Conservation (phyloP, 1,284 basidiomycete genomes). For the Tilletiopsis washingtonensis region DNA sequence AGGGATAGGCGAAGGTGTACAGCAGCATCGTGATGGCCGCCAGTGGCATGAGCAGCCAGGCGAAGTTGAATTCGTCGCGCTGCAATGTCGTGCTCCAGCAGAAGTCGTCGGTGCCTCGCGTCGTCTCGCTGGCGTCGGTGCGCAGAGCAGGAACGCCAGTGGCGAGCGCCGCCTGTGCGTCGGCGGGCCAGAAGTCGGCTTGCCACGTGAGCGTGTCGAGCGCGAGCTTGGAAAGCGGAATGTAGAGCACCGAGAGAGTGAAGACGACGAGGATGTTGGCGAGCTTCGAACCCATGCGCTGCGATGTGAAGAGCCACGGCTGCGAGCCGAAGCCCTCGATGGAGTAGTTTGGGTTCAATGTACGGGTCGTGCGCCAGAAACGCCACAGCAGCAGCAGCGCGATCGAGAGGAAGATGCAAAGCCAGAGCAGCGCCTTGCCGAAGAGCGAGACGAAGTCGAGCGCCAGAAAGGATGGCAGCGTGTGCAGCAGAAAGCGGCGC, state of each 20-base stretch:
- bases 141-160: conserved; percentile 56
- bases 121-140: too few species aligned
- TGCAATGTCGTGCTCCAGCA: conserved; percentile 63
- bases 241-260: conserved; percentile 25
- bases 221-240: conserved; percentile 40
- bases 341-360: conserved; percentile 29
- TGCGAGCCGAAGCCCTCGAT: conserved; percentile 36
- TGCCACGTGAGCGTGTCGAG: conserved; percentile 40
- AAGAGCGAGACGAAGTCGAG: conserved; percentile 38
- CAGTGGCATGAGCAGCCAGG: conserved; percentile 59
- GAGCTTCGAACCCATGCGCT: conserved; percentile 20
- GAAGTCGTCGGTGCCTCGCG: conserved; percentile 60
- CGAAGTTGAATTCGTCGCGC: conserved; percentile 64
- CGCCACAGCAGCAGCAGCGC: conserved; percentile 17
- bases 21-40: conserved; percentile 55
- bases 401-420: conserved; percentile 24
- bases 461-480: conserved; percentile 27
- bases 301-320: conserved; percentile 30
- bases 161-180: conserved; percentile 55
- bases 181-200: conserved; percentile 45
- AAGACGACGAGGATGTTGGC: conserved; percentile 34
- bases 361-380: conserved; percentile 31
- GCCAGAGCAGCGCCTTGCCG: conserved; percentile 31
- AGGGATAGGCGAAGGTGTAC: conserved; percentile 67
- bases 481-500: conserved; percentile 20